Percentiles rank a stretch among this genome's conserved stretches.
phyloP scores from a whole-genome alignment of 2,329 filamentous ascomycete genomes.

The Claviceps quebecensis region DNA sequence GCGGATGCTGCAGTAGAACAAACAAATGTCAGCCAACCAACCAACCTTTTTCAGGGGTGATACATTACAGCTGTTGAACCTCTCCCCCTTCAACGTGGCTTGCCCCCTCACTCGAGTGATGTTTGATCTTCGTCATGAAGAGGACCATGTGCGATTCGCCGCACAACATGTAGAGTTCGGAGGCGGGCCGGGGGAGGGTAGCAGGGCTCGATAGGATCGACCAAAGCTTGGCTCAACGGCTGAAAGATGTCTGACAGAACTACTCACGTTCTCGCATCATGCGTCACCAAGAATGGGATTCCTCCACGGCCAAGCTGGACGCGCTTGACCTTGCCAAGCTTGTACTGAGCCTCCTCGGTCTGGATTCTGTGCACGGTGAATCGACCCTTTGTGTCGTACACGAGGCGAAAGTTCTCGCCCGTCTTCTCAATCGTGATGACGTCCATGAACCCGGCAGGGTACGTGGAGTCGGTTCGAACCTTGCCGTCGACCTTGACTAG shows the following conservation, averaged over 20 bases:
- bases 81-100: slow-evolving; percentile 8
- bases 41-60: slow-evolving; percentile 18
- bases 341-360: slow-evolving; percentile 97
- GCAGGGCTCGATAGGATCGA: slow-evolving; percentile 29
- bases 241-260: slow-evolving; percentile 89
- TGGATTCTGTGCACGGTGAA: slow-evolving; percentile 99
- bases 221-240: slow-evolving; percentile 99
- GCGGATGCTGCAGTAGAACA: slow-evolving; percentile 59
- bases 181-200: slow-evolving; percentile 7
- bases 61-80: slow-evolving; percentile 43
- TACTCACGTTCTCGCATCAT: slow-evolving; percentile 99
- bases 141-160: neutral
- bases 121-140: neutral
- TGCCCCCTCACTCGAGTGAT: neutral
- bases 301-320: slow-evolving; percentile 98
- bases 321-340: slow-evolving; percentile 99
- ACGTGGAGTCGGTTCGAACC: slow-evolving; percentile 97
- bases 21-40: slow-evolving; percentile 20
- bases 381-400: slow-evolving; percentile 99
- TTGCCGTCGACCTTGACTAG: slow-evolving; percentile 99
- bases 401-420: slow-evolving; percentile 98
- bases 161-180: slow-evolving; percentile 7
- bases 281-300: slow-evolving; percentile 99
- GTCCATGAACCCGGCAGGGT: slow-evolving; percentile 98
- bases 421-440: slow-evolving; percentile 99